Base-by-base conservation (phyloP, 2,329 filamentous ascomycete species). In the Aspergillus carbonarius region DNA sequence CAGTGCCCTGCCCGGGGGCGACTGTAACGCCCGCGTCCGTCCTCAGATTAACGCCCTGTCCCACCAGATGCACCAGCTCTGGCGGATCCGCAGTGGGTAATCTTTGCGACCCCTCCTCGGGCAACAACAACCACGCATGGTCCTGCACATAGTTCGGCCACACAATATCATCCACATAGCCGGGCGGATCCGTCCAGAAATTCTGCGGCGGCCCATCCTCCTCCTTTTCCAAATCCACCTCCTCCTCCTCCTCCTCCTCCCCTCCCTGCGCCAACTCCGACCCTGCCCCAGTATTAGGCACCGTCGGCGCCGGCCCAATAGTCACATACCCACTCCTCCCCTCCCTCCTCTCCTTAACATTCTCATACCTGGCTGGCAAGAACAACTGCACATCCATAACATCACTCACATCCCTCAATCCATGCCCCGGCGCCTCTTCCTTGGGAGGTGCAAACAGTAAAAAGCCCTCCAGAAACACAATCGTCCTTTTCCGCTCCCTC, bases 171-270 rank as follows among this genome's bases (percentile, higher is more conserved):
- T 98, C 93, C 37, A 98, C 92, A 73, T 98, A 99, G 0, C 91
- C 93, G 0, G 92, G 92, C 0, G 95, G 95, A 74, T 99, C 95
- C 57, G 88, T 83, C 95, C 95, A 99, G 78, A 97, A 99, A 27
- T 93, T 93, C 69, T 97, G 72, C 30, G 69, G 69, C 1, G 82
- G 37, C 77, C 71, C 46, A 67, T 75, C 69, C 63, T 68, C 69
- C 55, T 72, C 70, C 6, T 44, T 63, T 13, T 72, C 66, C 30
- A 73, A 52, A 57, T 73, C 72, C 15, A 72, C 58, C 18, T 60
- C 63, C 18, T 18, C 55, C 35, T 10, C 13, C 15, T 59, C 37
- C 32, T 58, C 56, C 49, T 55, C 49, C 37, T 34, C 47, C 20
- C 18, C 50, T 4, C 20, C 18, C 23, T 55, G 40, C 37, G 34